Evolutionary conservation across 2,329 filamentous ascomycete genomes (phyloP), one percentile per base, ranked within the genome.

Genomic region (Stemphylium beticola): DNA sequence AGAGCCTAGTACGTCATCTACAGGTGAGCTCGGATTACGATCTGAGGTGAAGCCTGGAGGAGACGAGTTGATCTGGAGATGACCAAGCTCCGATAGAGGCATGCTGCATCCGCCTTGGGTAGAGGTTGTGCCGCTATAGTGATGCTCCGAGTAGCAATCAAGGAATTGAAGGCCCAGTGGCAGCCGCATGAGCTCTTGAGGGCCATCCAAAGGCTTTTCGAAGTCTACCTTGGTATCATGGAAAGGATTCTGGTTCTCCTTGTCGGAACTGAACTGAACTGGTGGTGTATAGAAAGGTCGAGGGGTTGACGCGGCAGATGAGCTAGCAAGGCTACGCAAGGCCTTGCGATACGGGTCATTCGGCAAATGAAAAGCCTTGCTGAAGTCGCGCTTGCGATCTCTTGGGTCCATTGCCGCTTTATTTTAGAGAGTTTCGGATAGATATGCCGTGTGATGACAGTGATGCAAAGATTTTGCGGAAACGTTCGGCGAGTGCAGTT

Each of bases 301-400:
- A 7, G 37, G 42, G 4, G 36, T 36, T 12, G 44, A 41, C 4
- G 57, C 26, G 11, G 57, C 26, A 43, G 45, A 38, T 0, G 49
- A 41, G 11, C 33, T 18, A 18, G 37, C 8, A 4, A 45, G 11
- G 4, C 44, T 44, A 29, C 39, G 32, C 18, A 36, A n/a, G 14
- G 45, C 48, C 41, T 52, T 51, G 33, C 40, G 40, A 47, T 37
- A 29, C 18, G 41, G 31, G n/a, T 49, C 40, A 31, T 36, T 38
- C 4, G 44, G 39, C 15, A 37, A 22, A 20, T 55, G 37, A 26
- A 66, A 66, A 1, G 64, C 62, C 32, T 60, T 55, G 26, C 61
- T 65, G 32, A 58, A 64, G 24, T 39, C 51, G 36, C 62, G 64
- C 39, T 65, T 66, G 36, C 56, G 59, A 8, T 55, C 45, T 44